Base-by-base conservation (phyloP, 352 stramenopile genomes). In the Globisporangium cylindrosporum region DNA sequence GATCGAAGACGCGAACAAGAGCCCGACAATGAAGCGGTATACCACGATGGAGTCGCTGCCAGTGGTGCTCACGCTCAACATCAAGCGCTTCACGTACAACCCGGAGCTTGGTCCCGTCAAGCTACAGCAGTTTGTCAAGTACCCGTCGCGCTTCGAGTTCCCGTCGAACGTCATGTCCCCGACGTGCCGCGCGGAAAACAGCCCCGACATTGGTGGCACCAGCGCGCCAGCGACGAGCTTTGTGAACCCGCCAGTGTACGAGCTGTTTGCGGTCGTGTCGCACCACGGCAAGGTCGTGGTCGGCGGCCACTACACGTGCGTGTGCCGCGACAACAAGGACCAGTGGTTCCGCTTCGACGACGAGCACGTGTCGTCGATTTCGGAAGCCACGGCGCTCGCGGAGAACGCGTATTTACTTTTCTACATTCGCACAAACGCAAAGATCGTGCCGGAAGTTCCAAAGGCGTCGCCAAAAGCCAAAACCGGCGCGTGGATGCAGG, bases 21-120 rank as follows among this genome's bases (percentile, higher is more conserved):
- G 74, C 59, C 70, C 77, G 18, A 81, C 69, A 12, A 91, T 92
- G 80, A 92, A 90, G 68, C 85, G 89, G 41, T 79, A 84, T 59
- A 89, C 83, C 59, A 86, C 75, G 12, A 81, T 94, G 46, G 88
- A 95, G 59, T 80, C 85, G 3, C 73, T 95, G 6, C 88, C 88
- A 4, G 82, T 90, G 32, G 88, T 95, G 59, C 67, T 95, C 36
- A 94, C 82, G 22, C 69, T 93, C 57, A 93, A 90, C 63, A 81
- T 95, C 72, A 95, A 95, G 74, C 84, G 88, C 3, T 95, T 95
- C 65, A 92, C 88, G 32, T 95, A 94, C 70, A 83, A 95, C 65
- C 86, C 85, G 0, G 79, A 91, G 59, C 79, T 86, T 3, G 88
- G 88, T 0, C 88, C 88, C 0, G 82, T 95, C 15, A 95, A 95